Evolutionary conservation across 345 rosid species (phyloP).

Genomic region (Sonneratia caseolaris): DNA sequence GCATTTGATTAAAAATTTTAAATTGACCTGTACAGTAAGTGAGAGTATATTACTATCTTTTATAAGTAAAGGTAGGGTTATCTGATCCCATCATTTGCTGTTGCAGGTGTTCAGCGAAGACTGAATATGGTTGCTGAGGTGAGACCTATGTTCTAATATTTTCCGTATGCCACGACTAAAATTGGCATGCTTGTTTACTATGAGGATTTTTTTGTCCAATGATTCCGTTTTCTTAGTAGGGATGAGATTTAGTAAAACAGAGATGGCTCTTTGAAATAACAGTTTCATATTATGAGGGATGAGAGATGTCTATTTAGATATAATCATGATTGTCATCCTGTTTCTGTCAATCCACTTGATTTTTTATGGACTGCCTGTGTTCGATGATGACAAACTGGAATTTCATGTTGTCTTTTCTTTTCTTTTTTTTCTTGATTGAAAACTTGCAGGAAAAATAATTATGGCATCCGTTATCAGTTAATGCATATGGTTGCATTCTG

Average conservation of each 20-base stretch:
- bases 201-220: too few relatives aligned
- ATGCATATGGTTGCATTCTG: background rate
- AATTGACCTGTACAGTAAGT: background rate
- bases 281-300: too few relatives aligned
- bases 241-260: too few relatives aligned
- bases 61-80: background rate
- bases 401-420: background rate
- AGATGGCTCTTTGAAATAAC: background rate
- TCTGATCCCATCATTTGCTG: background rate
- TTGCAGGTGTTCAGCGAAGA: conserved; percentile 10
- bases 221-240: too few relatives aligned
- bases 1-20: background rate
- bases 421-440: background rate
- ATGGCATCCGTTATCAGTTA: too few relatives aligned
- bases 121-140: conserved; percentile 16
- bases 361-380: background rate
- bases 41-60: background rate
- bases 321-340: too few relatives aligned
- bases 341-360: background rate
- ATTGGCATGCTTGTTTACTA: background rate
- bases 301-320: too few relatives aligned
- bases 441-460: background rate
- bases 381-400: background rate
- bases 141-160: background rate
- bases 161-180: background rate